Evolutionary conservation across 2,329 filamentous ascomycete species (phyloP), one percentile per base, ranked within the genome.

Genomic region (Trematosphaeria pertusa): DNA sequence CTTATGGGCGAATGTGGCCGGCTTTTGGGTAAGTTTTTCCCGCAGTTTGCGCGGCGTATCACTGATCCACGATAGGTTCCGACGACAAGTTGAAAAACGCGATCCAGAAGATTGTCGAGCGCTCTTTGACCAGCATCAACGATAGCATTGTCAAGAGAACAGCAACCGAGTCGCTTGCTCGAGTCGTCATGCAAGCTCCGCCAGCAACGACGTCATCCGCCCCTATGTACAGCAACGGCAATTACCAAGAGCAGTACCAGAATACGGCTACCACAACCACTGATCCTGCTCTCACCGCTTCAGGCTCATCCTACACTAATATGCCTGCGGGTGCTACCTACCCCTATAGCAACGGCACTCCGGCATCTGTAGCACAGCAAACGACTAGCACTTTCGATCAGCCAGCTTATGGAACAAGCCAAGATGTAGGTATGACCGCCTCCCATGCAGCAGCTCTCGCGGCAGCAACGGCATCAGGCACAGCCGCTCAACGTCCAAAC

Each of bases 1-100:
- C 81, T 92, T 32, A 79, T 93, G 54, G 80, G 80, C 20, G 86
- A 89, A 46, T 84, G 86, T 37, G 83, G 86, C 15, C 74, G 75
- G 30, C 73, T 89, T n/a, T 72, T 90, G 32, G 87, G 87, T 88
- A 75, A 69, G 80, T 76, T 15, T 6, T 24, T 32, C 2, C n/a
- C n/a, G n/a, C n/a, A n/a, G n/a, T n/a, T n/a, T n/a, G n/a, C n/a
- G n/a, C n/a, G n/a, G n/a, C n/a, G n/a, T n/a, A n/a, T n/a, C n/a
- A n/a, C n/a, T n/a, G n/a, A n/a, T n/a, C n/a, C n/a, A n/a, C n/a
- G n/a, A 48, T 41, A 79, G 78, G 75, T 19, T 78, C 78, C 20
- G 78, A 77, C 7, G 69, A 72, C 31, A 73, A 73, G 14, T 67
- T 83, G 9, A 75, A 75, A 46, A 71, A 75, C 31, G 75, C 78